Base-by-base conservation (phyloP, 2,329 filamentous ascomycete genomes). In the Moelleriella libera region DNA sequence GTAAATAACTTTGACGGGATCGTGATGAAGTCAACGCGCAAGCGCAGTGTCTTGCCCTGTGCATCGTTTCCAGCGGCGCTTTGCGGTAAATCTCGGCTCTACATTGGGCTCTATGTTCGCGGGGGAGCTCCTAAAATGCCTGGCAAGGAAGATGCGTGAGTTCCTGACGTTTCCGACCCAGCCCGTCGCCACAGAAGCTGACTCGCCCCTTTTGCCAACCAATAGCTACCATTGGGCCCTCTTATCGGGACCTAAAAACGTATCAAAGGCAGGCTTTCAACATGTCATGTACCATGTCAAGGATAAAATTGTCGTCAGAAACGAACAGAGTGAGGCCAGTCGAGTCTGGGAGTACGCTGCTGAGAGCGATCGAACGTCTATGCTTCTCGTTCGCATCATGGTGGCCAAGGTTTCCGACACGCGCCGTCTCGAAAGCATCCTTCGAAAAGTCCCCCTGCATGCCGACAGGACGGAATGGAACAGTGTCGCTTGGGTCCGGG, bases 281-380 rank as follows among this genome's bases (percentile, higher is more conserved):
- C 45, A 47, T 30, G 44, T 45, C 42, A 50, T 50, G 49, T 49
- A 50, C 34, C 49, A 50, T 32, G 47, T 47, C 39, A 50, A 47
- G 30, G 40, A 46, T 5, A 47, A 34, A 32, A 30, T 50, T 11
- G 49, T 47, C 9, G 30, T 50, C 10, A 32, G 47, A 10, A 47
- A 43, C 31, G 47, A 50, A 29, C 43, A 47, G 41, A 37, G 43
- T 30, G 39, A 30, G 14, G 49, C 39, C 42, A 49, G 39, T 10
- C n/a, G 41, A 29, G 40, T 44, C 45, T 50, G 49, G 49, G 44
- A 48, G 39, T 50, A 50, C 40, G 34, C 39, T 29, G 43, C 21
- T 5, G 49, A 50, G 14, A 30, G 28, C n/a, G 47, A 49, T 37
- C 49, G 49, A 9, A 30, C 44, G 9, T 47, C 47, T 1, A 47